Base-by-base conservation (phyloP, 306 rosid genomes). In the Phaseolus lunatus region DNA sequence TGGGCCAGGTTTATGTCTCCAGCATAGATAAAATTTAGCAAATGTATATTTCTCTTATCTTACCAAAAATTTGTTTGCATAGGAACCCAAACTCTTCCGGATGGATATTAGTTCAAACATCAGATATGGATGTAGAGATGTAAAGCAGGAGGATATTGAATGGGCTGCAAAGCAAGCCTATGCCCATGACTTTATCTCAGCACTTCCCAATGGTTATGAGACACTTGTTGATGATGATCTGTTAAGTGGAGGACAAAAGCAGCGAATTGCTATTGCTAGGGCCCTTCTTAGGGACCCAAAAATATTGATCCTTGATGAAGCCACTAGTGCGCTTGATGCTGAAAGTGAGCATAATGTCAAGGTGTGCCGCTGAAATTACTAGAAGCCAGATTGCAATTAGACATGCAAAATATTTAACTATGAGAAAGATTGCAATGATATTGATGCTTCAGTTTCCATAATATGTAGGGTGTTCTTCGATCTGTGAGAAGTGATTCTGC, bases 201-300 rank as follows among this genome's bases (percentile, higher is more conserved):
- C 90, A 19, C 90, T 95, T 58, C 98, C 98, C 65, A 83, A 87
- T 84, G 96, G 98, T 59, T 95, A 95, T 80, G 77, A 81, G 77
- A 95, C 97, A 16, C 84, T 95, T 47, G 97, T 95, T 48, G 98
- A 95, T 76, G 93, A 92, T 52, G 96, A 95, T 89, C 88, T 95
- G 58, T 89, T 95, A 72, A 95, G 98, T 77, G 98, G 98, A 14
- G 98, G 97, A 59, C 98, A 95, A 84, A 95, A 91, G 88, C 98
- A 95, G 70, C 86, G 98, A 80, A 90, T 95, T 47, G 98, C 97
- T 65, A 95, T 95, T 56, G 98, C 98, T 12, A 86, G 98, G 63
- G 98, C 98, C 47, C 84, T 95, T 75, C 90, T 95, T 80, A 89
- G 98, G 86, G 98, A 95, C 79, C 98, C 98, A 24, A 80, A 91